Percentiles rank a stretch among this genome's conserved stretches.
Evolutionary conservation across 768 basidiomycete genomes (phyloP).

Genomic region (Pleurotus sapidus): DNA sequence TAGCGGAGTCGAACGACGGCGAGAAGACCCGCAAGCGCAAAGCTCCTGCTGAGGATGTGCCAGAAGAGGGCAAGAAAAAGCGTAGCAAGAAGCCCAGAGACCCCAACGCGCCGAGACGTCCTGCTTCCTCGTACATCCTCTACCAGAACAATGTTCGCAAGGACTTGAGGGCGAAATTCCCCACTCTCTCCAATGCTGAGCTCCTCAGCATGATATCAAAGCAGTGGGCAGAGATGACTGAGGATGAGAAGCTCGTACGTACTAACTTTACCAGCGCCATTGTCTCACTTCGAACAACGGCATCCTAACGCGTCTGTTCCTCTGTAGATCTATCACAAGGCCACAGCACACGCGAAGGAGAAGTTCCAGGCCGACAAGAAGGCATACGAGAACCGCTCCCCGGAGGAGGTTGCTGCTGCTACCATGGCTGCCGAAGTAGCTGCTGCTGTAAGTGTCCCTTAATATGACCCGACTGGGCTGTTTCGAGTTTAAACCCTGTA

Average conservation of each 20-base stretch:
- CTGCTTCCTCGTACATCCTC: constrained; percentile 88
- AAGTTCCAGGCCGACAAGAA: constrained; percentile 62
- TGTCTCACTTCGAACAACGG: neutral
- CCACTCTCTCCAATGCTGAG: constrained; percentile 66
- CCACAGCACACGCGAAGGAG: constrained; percentile 58
- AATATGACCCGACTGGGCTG: neutral
- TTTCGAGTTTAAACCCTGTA: neutral
- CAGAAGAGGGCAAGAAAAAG: constrained; percentile 48
- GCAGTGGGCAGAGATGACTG: constrained; percentile 68
- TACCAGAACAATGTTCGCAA: constrained; percentile 91
- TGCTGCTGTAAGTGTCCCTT: constrained; percentile 14
- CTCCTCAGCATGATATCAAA: constrained; percentile 69
- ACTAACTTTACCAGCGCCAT: constrained; percentile 9
- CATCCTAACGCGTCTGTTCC: constrained; percentile 10
- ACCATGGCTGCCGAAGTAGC: constrained; percentile 26
- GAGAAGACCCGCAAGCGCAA: constrained; percentile 49
- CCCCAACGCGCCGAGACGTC: constrained; percentile 92
- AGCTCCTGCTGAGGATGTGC: constrained; percentile 35
- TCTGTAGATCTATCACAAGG: constrained; percentile 49
- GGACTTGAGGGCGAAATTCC: constrained; percentile 63
- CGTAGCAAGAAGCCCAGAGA: constrained; percentile 74
- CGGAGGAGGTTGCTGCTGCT: constrained; percentile 44
- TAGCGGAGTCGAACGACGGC: neutral
- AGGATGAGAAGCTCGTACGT: constrained; percentile 74
- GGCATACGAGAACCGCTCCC: constrained; percentile 58